These are phyloP conservation scores for Komagataella kurtzmanii DNA, from an alignment of 805 yeast genomes.

Conservation along the genomic window DNA sequence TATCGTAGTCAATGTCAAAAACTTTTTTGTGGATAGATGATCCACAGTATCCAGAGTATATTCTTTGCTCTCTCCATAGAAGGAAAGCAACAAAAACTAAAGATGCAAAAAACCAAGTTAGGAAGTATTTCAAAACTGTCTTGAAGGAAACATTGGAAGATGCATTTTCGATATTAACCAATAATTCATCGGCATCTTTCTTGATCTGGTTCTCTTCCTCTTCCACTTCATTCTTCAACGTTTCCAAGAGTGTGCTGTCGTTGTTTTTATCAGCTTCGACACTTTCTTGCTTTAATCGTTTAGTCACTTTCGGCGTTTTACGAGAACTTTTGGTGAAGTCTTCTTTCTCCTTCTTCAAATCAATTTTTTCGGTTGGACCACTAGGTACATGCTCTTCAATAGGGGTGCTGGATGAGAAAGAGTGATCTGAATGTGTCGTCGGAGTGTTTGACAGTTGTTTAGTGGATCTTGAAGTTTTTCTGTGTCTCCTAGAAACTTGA, in stretches of 20 bases:
- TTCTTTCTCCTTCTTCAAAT: not conserved
- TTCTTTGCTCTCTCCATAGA: conserved; percentile 35
- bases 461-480: not conserved
- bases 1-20: conserved; percentile 7
- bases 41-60: conserved; percentile 67
- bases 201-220: conserved; percentile 5
- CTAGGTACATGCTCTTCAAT: not conserved
- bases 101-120: not conserved
- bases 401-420: not conserved
- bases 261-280: not conserved
- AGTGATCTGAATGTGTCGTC: not conserved
- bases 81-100: not conserved
- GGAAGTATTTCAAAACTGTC: conserved; percentile 2
- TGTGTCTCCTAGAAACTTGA: not conserved
- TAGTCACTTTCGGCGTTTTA: not conserved
- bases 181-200: conserved; percentile 1
- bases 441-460: not conserved
- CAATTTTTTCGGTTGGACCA: not conserved
- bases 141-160: conserved; percentile 1
- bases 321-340: not conserved
- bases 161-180: conserved; percentile 1
- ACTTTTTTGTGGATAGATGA: conserved; percentile 31
- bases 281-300: not conserved
- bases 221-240: conserved; percentile 6
- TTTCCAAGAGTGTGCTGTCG: not conserved